Base-by-base conservation (phyloP, 176 grass and related monocot species). In the Juncus effusus region DNA sequence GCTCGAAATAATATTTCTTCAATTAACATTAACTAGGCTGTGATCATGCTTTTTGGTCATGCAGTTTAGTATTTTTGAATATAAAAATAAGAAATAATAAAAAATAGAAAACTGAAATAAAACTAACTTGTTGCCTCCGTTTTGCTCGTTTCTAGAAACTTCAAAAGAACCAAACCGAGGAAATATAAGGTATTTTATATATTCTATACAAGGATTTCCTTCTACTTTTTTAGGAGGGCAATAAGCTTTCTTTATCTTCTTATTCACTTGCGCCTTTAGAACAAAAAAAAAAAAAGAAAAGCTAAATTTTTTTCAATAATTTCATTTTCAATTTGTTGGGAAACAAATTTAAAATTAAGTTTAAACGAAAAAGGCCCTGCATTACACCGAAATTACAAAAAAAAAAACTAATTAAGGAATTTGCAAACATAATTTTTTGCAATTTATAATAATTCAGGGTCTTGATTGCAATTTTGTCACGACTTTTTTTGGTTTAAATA, bases 161-260 rank as follows among this genome's bases (percentile, higher is more conserved):
- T 89, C 88, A 89, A 96, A 96, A 13, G n/a, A 55, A 42, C 57
- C 80, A 86, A 91, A 91, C 93, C 88, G 88, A 76, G 85, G 93
- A 45, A 96, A 85, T 62, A 96, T 74, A 37, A 96, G 83, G 77
- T 91, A 96, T 56, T 88, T 96, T 35, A 96, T 76, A 64, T 89
- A 91, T 69, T 96, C 93, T 71, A 91, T 81, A 39, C 87, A 96
- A 5, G 88, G 93, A 56, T 96, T 96, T 13, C 84, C 93, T 16
- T 86, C 88, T 7, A 89, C 93, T 81, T 86, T 59, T 40, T 61
- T 75, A 52, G 93, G 88, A 61, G 87, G 87, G 62, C 93, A 96
- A 57, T 81, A 91, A 8, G 93, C 93, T 79, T 91, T 86, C 61
- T 91, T 96, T 91, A 91, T 89, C 62, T 96, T 96, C 82, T 86